phyloP scores from a whole-genome alignment of 2,329 filamentous ascomycete species.

The Trichophyton benhamiae region DNA sequence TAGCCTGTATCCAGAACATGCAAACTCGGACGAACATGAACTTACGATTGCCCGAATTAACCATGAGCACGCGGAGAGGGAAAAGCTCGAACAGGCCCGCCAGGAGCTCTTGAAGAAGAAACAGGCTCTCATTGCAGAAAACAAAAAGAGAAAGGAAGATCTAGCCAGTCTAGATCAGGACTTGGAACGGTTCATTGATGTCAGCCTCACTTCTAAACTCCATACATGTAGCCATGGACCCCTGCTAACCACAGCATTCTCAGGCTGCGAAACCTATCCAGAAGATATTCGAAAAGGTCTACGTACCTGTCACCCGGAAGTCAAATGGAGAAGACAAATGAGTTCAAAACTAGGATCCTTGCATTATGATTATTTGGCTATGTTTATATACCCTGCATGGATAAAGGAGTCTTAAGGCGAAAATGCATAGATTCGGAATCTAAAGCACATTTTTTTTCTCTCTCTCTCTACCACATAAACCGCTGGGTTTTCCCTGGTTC shows the following conservation, averaged over 20 bases:
- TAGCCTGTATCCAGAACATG: conserved; percentile 59
- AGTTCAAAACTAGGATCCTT: neutral
- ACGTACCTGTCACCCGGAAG: conserved; percentile 19
- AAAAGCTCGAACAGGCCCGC: conserved; percentile 72
- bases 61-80: conserved; percentile 73
- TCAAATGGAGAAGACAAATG: conserved; percentile 4
- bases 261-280: conserved; percentile 81
- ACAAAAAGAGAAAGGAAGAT: conserved; percentile 89
- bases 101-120: conserved; percentile 64
- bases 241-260: conserved; percentile 2
- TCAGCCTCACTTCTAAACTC: conserved; percentile 30
- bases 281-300: conserved; percentile 68
- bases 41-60: conserved; percentile 85
- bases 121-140: conserved; percentile 57
- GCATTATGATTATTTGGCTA: neutral
- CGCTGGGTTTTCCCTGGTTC: conserved; percentile 47
- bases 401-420: neutral
- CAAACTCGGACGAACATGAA: conserved; percentile 59
- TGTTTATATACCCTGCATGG: neutral
- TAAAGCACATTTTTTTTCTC: neutral
- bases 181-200: conserved; percentile 86
- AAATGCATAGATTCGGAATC: neutral
- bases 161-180: conserved; percentile 82
- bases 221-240: neutral
- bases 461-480: conserved; percentile 43